These are phyloP conservation scores for Colletotrichum acutatum DNA, from an alignment of 2,329 filamentous ascomycete genomes.

Conservation along the genomic window DNA sequence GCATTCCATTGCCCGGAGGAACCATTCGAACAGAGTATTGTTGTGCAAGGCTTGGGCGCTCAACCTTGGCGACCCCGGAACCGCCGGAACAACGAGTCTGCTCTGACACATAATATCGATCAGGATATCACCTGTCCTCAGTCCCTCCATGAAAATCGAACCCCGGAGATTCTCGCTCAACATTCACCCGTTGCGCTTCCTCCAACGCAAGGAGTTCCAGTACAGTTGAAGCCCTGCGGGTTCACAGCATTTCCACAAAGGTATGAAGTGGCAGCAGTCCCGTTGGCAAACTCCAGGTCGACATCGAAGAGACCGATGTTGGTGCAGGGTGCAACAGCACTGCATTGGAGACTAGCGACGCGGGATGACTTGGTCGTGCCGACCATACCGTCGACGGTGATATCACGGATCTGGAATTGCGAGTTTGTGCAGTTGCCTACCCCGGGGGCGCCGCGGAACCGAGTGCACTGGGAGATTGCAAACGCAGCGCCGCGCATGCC, in stretches of 20 bases:
- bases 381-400: constrained; percentile 34
- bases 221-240: constrained; percentile 14
- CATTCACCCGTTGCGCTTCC: constrained; percentile 7
- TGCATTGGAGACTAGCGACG: constrained; percentile 21
- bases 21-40: background rate
- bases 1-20: too few relatives aligned
- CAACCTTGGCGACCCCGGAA: background rate
- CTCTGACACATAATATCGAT: too few relatives aligned
- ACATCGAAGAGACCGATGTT: constrained; percentile 19
- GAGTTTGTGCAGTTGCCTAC: constrained; percentile 48
- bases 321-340: constrained; percentile 12
- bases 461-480: constrained; percentile 46
- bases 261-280: constrained; percentile 5
- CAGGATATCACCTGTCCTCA: too few relatives aligned
- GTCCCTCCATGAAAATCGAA: too few relatives aligned
- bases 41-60: background rate
- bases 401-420: constrained; percentile 44
- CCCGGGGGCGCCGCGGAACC: constrained; percentile 41
- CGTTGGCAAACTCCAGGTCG: constrained; percentile 11
- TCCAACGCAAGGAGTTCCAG: constrained; percentile 4
- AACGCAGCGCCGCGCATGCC: constrained; percentile 39
- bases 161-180: background rate
- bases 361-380: constrained; percentile 24
- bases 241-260: constrained; percentile 8
- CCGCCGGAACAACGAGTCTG: background rate